phyloP scores from a whole-genome alignment of 2,329 filamentous ascomycete genomes.

The Claviceps quebecensis region DNA sequence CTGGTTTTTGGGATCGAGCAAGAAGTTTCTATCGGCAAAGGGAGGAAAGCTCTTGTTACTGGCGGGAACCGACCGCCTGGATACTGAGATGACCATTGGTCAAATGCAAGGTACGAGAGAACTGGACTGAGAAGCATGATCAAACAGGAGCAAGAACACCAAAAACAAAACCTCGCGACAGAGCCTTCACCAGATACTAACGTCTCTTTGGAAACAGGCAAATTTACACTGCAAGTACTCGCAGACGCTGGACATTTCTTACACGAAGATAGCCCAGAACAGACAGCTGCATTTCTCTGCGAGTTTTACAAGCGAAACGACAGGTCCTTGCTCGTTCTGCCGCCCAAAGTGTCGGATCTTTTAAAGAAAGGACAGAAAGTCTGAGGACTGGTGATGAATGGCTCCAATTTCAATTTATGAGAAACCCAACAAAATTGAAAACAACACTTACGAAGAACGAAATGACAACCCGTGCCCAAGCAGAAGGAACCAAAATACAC shows the following conservation, averaged over 20 bases:
- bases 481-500: too few relatives aligned
- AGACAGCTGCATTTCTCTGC: conserved; percentile 69
- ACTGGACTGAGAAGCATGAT: background rate
- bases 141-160: background rate
- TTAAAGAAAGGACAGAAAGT: conserved; percentile 48
- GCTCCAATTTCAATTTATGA: too few relatives aligned
- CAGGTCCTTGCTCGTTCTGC: conserved; percentile 67
- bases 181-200: background rate
- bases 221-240: conserved; percentile 90
- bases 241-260: conserved; percentile 94
- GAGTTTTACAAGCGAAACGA: conserved; percentile 93
- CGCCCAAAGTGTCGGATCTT: conserved; percentile 78
- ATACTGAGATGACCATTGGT: conserved; percentile 86
- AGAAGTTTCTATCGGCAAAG: conserved; percentile 68
- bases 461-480: too few relatives aligned
- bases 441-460: background rate
- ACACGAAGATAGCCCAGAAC: conserved; percentile 86
- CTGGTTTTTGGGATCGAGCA: conserved; percentile 81
- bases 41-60: conserved; percentile 77
- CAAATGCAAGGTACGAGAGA: conserved; percentile 71
- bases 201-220: conserved; percentile 35
- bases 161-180: conserved; percentile 4
- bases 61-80: conserved; percentile 77
- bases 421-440: background rate
- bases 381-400: conserved; percentile 13